These are phyloP conservation scores for Eucalyptus shirleyi DNA, from an alignment of 345 rosid genomes.

Conservation along the genomic window DNA sequence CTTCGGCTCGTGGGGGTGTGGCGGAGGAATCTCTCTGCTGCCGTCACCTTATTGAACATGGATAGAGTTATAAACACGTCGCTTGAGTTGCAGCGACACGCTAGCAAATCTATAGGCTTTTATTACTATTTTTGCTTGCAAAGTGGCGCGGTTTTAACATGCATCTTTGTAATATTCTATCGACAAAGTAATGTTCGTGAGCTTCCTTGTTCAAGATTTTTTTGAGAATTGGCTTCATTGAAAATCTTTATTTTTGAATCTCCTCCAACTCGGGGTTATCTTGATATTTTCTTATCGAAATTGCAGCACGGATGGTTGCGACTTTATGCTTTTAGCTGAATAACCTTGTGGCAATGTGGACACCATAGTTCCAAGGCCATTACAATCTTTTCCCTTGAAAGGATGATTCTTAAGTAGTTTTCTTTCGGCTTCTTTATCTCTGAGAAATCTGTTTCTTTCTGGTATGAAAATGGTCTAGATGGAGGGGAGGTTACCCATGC, in stretches of 20 bases:
- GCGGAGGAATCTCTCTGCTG: background rate
- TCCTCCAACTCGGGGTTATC: background rate
- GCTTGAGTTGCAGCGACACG: background rate
- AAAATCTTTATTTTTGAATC: background rate
- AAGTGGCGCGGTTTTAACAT: too few relatives aligned
- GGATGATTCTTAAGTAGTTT: background rate
- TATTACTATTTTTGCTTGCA: too few relatives aligned
- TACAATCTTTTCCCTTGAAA: background rate
- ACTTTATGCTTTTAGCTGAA: background rate
- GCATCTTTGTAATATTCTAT: too few relatives aligned
- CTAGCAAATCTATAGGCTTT: background rate
- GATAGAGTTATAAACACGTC: background rate
- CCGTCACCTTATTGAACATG: background rate
- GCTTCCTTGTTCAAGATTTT: background rate
- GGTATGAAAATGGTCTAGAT: background rate
- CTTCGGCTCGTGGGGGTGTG: background rate
- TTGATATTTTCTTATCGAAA: background rate
- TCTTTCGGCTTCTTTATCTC: background rate
- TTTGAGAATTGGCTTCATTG: background rate
- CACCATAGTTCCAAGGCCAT: background rate
- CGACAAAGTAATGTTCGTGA: accelerated
- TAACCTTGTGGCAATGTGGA: background rate
- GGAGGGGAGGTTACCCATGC: background rate
- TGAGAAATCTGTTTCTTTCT: background rate
- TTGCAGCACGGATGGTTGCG: background rate